A percentile compares a stretch with the other conserved stretches of the same genome.
phyloP scores from a whole-genome alignment of 2,329 filamentous ascomycete species.

The Clonostachys rhizophaga region DNA sequence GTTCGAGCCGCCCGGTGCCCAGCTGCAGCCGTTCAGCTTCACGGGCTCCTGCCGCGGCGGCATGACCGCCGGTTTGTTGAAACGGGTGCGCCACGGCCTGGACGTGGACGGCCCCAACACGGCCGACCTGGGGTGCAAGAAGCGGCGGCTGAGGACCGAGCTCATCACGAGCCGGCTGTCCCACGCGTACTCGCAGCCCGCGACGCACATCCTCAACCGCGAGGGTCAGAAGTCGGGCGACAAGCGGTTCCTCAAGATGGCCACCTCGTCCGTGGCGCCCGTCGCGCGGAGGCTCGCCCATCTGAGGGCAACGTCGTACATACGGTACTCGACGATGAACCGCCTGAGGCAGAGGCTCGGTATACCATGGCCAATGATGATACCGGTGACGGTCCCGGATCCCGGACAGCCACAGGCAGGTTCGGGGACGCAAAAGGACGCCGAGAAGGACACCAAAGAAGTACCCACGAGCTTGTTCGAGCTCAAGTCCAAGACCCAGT shows the following conservation, averaged over 20 bases:
- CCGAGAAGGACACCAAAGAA: too few relatives aligned
- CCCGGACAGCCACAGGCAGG: too few relatives aligned
- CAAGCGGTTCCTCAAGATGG: constrained; percentile 43
- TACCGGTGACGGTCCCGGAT: too few relatives aligned
- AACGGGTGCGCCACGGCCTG: constrained; percentile 45
- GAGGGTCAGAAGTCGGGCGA: constrained; percentile 40
- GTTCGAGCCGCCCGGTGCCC: too few relatives aligned
- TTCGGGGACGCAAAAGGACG: too few relatives aligned
- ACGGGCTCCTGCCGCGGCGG: too few relatives aligned
- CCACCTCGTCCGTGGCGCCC: constrained; percentile 26
- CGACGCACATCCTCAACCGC: constrained; percentile 64
- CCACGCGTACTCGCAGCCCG: constrained; percentile 62
- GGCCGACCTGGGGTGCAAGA: constrained; percentile 52
- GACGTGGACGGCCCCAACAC: constrained; percentile 58
- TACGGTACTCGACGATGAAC: constrained; percentile 65
- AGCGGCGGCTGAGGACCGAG: constrained; percentile 57
- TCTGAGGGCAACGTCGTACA: constrained; percentile 45
- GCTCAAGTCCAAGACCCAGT: constrained; percentile 10
- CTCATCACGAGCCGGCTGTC: constrained; percentile 69
- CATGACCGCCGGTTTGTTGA: constrained; percentile 14
- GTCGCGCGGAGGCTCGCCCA: constrained; percentile 25
- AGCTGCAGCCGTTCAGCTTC: too few relatives aligned
- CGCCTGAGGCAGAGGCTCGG: constrained; percentile 43
- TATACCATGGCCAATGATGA: too few relatives aligned
- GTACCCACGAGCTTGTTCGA: constrained; percentile 11